Evolutionary conservation across 2,329 filamentous ascomycete genomes (phyloP).

Genomic region (Cercospora nicotianae): DNA sequence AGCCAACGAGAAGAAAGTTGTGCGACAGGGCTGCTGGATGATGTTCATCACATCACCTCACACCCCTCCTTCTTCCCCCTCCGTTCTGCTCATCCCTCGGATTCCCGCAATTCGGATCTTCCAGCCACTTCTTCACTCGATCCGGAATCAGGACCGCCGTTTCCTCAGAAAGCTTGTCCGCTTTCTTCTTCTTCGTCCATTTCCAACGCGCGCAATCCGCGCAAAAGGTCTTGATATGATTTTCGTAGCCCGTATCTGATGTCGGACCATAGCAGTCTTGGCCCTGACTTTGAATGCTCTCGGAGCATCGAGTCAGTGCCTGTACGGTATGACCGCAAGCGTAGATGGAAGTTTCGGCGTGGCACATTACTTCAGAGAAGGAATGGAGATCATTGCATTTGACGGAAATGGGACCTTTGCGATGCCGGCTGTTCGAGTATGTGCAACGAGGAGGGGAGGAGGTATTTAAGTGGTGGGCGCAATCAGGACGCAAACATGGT

Average conservation of each 20-base stretch:
- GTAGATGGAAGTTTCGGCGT: slow-evolving; percentile 10
- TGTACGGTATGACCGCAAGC: slow-evolving; percentile 12
- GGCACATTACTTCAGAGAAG: slow-evolving; percentile 11
- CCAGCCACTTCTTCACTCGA: not conserved
- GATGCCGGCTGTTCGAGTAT: not conserved
- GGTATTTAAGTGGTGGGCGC: not conserved
- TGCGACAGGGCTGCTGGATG: too few species aligned
- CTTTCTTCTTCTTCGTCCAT: not conserved
- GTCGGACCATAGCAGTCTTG: not conserved
- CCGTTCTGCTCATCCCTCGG: not conserved
- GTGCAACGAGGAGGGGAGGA: not conserved
- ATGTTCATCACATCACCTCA: slow-evolving; percentile 5
- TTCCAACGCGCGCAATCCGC: slow-evolving; percentile 4
- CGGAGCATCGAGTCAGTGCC: slow-evolving; percentile 1
- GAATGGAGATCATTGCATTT: not conserved
- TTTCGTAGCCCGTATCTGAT: slow-evolving; percentile 1
- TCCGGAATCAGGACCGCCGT: slow-evolving; percentile 5
- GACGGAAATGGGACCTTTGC: not conserved
- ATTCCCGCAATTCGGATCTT: slow-evolving; percentile 22
- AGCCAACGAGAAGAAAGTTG: too few species aligned
- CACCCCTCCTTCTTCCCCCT: not conserved
- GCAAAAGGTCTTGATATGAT: not conserved
- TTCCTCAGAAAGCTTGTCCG: not conserved
- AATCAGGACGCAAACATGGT: not conserved
- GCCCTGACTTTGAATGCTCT: not conserved